Evolutionary conservation across 2,329 filamentous ascomycete genomes (phyloP).

Genomic region (Cytospora leucostoma): DNA sequence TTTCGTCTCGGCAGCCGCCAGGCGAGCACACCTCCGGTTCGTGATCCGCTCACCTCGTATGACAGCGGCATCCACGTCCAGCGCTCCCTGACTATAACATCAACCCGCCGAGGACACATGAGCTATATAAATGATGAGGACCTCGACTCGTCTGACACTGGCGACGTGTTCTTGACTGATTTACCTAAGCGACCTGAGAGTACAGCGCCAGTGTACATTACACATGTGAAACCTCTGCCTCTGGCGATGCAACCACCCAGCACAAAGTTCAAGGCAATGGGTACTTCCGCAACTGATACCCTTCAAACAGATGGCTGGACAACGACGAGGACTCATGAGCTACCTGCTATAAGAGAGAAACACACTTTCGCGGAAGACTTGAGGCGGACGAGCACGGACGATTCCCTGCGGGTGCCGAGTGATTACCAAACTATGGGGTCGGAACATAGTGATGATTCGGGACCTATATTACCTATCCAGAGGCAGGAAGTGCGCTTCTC

Average conservation of each 20-base stretch:
- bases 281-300: background rate
- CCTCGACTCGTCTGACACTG: slow-evolving; percentile 11
- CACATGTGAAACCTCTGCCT: slow-evolving; percentile 20
- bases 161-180: slow-evolving; percentile 22
- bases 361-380: background rate
- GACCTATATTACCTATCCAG: slow-evolving; percentile 26
- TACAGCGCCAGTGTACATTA: slow-evolving; percentile 1
- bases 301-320: background rate
- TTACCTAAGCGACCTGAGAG: slow-evolving; percentile 6
- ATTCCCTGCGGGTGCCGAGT: slow-evolving; percentile 15
- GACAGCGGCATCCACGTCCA: slow-evolving; percentile 21
- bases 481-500: slow-evolving; percentile 20
- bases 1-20: background rate
- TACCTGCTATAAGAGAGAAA: slow-evolving; percentile 21
- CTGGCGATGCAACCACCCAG: slow-evolving; percentile 4
- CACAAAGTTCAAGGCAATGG: slow-evolving; percentile 12
- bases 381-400: slow-evolving; percentile 17
- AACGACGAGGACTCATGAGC: background rate
- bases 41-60: background rate
- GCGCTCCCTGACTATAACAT: slow-evolving; percentile 25
- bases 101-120: slow-evolving; percentile 12
- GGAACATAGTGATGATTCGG: slow-evolving; percentile 26
- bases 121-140: background rate
- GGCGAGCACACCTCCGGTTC: background rate
- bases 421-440: slow-evolving; percentile 11